Evolutionary conservation across 164 flowering plant genomes (phyloP).

Genomic region (Dillenia suffruticosa): DNA sequence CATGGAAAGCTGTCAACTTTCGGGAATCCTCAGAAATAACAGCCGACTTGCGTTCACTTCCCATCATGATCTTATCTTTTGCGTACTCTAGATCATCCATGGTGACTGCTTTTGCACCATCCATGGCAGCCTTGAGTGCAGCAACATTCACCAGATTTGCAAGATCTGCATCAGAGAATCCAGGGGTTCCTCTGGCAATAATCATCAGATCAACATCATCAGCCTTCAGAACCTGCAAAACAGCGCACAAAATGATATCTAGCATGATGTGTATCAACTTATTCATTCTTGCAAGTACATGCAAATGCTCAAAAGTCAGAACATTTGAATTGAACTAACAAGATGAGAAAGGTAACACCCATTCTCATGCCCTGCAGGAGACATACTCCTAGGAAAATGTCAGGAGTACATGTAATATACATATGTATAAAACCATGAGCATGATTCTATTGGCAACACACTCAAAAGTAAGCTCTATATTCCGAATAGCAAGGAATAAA

Average conservation of each 20-base stretch:
- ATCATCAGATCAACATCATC: conserved; percentile 94
- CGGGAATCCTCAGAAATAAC: conserved; percentile 89
- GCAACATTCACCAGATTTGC: conserved; percentile 91
- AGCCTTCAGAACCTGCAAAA: conserved; percentile 69
- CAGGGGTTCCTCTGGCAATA: conserved; percentile 97
- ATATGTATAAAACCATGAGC: no score
- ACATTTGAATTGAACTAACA: no score
- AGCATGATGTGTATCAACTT: no score
- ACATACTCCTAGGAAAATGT: no score
- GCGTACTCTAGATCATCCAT: conserved; percentile 85
- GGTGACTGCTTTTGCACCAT: conserved; percentile 80
- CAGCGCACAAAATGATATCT: background rate
- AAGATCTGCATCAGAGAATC: conserved; percentile 88
- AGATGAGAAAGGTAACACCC: no score
- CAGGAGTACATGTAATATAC: no score
- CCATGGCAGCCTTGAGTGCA: conserved; percentile 94
- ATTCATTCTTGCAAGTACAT: no score
- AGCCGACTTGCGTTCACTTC: conserved; percentile 93
- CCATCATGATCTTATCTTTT: conserved; percentile 88
- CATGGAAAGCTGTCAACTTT: conserved; percentile 84
- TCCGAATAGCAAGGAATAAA: no score
- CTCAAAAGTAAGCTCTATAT: no score
- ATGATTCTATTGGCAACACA: no score
- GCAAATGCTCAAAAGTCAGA: no score
- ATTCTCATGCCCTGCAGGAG: no score